A percentile compares a stretch with the other conserved stretches of the same genome.
These are phyloP conservation scores for Sclerotinia subarctica DNA, from an alignment of 2,329 filamentous ascomycete genomes.

Conservation along the genomic window DNA sequence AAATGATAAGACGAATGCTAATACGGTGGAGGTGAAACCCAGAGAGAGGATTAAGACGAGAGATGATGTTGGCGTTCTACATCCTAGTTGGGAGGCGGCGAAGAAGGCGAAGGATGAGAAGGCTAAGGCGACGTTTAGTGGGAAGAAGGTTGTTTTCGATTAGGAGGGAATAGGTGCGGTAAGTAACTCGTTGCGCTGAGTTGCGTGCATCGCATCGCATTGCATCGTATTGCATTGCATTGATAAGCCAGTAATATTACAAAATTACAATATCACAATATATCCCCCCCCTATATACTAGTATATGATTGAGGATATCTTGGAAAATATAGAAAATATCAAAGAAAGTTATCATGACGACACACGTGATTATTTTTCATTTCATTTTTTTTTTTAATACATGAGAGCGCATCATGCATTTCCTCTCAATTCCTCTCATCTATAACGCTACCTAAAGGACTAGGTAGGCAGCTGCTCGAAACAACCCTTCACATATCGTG, in stretches of 20 bases:
- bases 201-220: background rate
- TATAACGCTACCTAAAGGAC: background rate
- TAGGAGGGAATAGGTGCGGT: constrained; percentile 28
- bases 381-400: too few species aligned
- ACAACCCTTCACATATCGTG: too few species aligned
- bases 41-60: constrained; percentile 39
- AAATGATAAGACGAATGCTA: constrained; percentile 16
- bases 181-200: too few species aligned
- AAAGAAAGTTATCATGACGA: too few species aligned
- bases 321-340: background rate
- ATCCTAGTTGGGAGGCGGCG: constrained; percentile 59
- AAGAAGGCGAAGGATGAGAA: constrained; percentile 58
- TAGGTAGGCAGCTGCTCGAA: too few species aligned
- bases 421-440: too few species aligned
- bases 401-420: too few species aligned
- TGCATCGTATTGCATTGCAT: background rate
- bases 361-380: too few species aligned
- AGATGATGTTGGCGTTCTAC: constrained; percentile 52
- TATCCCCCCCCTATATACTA: background rate
- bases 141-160: constrained; percentile 59
- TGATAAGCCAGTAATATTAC: background rate
- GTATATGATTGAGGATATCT: background rate
- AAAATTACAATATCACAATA: background rate
- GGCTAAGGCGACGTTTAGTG: constrained; percentile 51
- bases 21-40: constrained; percentile 35